These are phyloP conservation scores for Sphaerobolus stellatus DNA, from an alignment of 1,284 basidiomycete genomes.

Conservation along the genomic window DNA sequence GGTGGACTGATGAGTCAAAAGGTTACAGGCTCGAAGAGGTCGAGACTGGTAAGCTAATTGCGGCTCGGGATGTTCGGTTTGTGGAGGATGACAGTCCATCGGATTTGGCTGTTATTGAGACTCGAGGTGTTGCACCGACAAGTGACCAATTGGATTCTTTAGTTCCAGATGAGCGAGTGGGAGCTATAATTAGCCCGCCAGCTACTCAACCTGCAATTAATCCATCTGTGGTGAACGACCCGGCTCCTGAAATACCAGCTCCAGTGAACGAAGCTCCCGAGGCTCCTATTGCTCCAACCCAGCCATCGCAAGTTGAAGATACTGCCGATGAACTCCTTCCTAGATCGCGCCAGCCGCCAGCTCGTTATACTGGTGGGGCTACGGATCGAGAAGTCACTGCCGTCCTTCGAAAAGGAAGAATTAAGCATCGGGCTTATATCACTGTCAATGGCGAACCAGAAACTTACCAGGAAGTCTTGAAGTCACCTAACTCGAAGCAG, in stretches of 20 bases:
- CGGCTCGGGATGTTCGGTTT: constrained; percentile 6
- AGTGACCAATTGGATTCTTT: not conserved
- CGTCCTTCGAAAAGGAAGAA: not conserved
- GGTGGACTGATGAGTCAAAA: constrained; percentile 8
- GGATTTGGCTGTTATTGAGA: constrained; percentile 7
- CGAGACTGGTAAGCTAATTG: constrained; percentile 3
- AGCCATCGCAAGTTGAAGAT: not conserved
- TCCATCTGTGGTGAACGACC: not conserved
- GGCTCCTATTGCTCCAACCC: not conserved
- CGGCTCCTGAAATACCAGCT: not conserved
- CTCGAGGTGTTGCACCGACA: not conserved
- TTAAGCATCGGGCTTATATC: not conserved
- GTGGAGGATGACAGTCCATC: constrained; percentile 2
- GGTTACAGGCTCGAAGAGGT: constrained; percentile 6
- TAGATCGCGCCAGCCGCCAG: not conserved
- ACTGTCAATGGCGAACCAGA: constrained; percentile 13
- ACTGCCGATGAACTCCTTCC: not conserved
- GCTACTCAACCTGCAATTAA: not conserved
- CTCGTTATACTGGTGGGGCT: not conserved
- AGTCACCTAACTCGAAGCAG: constrained; percentile 13
- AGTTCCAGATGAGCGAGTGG: not conserved
- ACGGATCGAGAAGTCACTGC: not conserved
- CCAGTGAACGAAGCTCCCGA: not conserved
- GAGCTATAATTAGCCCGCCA: not conserved
- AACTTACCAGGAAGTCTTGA: constrained; percentile 18